phyloP scores from a whole-genome alignment of 257 asterid genomes.

The Solanum chiquidenum region DNA sequence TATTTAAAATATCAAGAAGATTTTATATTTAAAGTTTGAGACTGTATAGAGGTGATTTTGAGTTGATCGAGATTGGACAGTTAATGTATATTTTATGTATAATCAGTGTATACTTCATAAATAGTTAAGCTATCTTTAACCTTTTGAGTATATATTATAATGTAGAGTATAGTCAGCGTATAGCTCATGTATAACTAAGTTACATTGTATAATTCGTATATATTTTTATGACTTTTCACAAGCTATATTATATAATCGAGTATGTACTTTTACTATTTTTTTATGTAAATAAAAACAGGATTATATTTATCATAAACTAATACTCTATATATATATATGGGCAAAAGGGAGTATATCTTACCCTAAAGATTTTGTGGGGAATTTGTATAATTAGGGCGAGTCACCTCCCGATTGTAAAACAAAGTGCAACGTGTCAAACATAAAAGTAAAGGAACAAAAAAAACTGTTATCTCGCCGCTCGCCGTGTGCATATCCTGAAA shows the following conservation, averaged over 20 bases:
- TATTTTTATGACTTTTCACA: too few relatives aligned
- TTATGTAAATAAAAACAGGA: too few relatives aligned
- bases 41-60: background rate
- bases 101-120: background rate
- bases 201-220: too few relatives aligned
- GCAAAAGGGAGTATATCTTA: background rate
- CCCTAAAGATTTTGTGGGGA: background rate
- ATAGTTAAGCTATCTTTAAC: background rate
- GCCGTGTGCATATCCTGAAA: background rate
- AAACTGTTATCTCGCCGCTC: background rate
- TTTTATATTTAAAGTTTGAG: too few relatives aligned
- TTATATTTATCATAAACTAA: too few relatives aligned
- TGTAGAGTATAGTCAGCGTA: background rate
- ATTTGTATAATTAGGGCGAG: background rate
- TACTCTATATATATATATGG: background rate
- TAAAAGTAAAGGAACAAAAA: background rate
- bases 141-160: too few relatives aligned
- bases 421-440: background rate
- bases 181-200: too few relatives aligned
- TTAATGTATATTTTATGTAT: background rate
- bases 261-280: too few relatives aligned
- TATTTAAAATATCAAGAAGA: too few relatives aligned
- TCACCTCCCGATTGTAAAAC: background rate
- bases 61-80: too few relatives aligned
- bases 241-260: too few relatives aligned